A percentile compares a stretch with the other conserved stretches of the same genome.
Conservation (phyloP, 2,329 filamentous ascomycete species). For the Stromatinia cepivora region DNA sequence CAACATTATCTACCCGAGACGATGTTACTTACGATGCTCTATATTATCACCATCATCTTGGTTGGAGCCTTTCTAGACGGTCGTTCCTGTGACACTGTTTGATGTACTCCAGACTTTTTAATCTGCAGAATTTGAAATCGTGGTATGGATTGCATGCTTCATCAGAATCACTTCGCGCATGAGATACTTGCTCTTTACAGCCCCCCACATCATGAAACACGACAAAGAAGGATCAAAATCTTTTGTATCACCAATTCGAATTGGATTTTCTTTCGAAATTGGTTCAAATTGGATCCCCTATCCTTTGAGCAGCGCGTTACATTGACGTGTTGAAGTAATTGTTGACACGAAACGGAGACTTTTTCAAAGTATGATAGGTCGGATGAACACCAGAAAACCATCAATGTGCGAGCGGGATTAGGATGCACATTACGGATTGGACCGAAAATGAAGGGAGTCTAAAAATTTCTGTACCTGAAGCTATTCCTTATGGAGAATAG, state of each 20-base stretch:
- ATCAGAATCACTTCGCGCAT: constrained; percentile 18
- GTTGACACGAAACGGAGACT: constrained; percentile 1
- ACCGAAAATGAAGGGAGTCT: constrained; percentile 13
- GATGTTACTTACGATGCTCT: constrained; percentile 15
- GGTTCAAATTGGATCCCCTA: background rate
- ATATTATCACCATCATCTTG: constrained; percentile 21
- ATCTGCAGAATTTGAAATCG: constrained; percentile 22
- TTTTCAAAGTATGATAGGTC: constrained; percentile 19
- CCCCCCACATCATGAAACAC: background rate
- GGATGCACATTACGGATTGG: constrained; percentile 3
- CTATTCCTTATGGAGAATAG: constrained; percentile 16
- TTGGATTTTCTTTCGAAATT: background rate
- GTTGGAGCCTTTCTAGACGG: constrained; percentile 21
- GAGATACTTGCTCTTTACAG: constrained; percentile 1
- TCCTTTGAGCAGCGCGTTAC: background rate
- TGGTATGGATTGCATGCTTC: constrained; percentile 24
- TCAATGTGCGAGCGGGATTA: constrained; percentile 2
- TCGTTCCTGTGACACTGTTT: constrained; percentile 19
- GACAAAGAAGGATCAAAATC: background rate
- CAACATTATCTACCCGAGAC: constrained; percentile 18
- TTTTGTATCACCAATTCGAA: background rate
- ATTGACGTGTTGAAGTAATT: constrained; percentile 12
- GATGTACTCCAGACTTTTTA: constrained; percentile 22
- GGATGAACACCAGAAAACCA: constrained; percentile 12
- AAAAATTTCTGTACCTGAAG: constrained; percentile 20